Evolutionary conservation across 2,329 filamentous ascomycete species (phyloP), one percentile per base, ranked within the genome.

Genomic region (Aspergillus uvarum): DNA sequence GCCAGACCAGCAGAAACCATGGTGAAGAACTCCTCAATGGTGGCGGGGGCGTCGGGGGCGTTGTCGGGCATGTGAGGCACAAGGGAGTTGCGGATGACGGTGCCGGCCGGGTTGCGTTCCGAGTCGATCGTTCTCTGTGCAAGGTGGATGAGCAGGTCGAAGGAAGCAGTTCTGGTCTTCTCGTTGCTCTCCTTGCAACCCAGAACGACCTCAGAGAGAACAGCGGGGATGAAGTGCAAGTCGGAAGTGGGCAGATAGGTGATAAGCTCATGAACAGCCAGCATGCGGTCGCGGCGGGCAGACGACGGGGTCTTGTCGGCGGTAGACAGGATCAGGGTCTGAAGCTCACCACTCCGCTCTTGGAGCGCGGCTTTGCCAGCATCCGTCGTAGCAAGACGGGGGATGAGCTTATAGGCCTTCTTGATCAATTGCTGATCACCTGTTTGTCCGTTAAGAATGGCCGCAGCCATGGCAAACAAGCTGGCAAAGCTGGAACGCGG

Each of bases 161-260:
- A 99, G 0, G 95, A 94, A 2, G 89, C 87, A 56, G 91, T 92
- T 64, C 95, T 85, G 0, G 95, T 93, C 72, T 92, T 92, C 76
- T 99, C 95, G 72, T 99, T 99, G 71, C 95, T 92, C 79, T 99
- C 95, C 77, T 99, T 99, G 78, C 92, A 96, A 63, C 91, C 91
- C 63, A 99, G 92, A 55, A 99, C 93, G 35, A 98, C 92, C 78
- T 99, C 95, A 3, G 92, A 92, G 5, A 99, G 83, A 51, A 97
- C 87, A 1, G 91, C 87, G 1, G 95, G 93, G 62, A 99, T 94
- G 77, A 99, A 98, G 75, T 97, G 91, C 31, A 99, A 86, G 47
- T 92, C 90, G 14, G 84, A 83, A 50, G 86, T 82, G 14, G 93
- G 90, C 5, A 97, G 82, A 69, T 89, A 89, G 10, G 91, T 88